These are phyloP conservation scores for Aureobasidium mangrovei DNA, from an alignment of 2,329 filamentous ascomycete genomes.

Conservation along the genomic window DNA sequence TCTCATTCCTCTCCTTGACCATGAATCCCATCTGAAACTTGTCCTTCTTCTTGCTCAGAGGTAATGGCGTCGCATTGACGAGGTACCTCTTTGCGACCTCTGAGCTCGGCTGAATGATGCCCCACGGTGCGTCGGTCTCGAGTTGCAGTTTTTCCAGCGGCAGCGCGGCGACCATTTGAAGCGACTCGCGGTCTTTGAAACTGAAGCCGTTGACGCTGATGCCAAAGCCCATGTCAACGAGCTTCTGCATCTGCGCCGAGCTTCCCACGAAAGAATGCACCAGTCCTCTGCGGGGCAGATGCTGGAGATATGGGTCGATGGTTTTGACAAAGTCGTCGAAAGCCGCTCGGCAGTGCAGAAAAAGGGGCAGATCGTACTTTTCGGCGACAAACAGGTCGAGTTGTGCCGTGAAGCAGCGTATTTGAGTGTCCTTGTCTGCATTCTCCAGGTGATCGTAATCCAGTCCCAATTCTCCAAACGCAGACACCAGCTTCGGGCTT, in stretches of 20 bases:
- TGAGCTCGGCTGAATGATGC: constrained; percentile 30
- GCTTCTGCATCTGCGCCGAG: constrained; percentile 31
- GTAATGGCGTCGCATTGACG: constrained; percentile 30
- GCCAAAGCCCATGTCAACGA: constrained; percentile 33
- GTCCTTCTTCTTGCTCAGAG: constrained; percentile 40
- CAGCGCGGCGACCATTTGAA: constrained; percentile 36
- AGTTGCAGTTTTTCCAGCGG: constrained; percentile 37
- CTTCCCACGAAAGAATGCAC: constrained; percentile 36
- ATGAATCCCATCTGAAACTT: constrained; percentile 37
- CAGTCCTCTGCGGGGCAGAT: constrained; percentile 30
- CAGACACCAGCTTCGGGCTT: constrained; percentile 28
- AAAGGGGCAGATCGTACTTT: constrained; percentile 31
- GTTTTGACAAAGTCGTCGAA: constrained; percentile 37
- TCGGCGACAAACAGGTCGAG: constrained; percentile 32
- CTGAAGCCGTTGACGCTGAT: constrained; percentile 45
- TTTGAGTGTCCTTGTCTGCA: constrained; percentile 35
- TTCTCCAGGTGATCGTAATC: constrained; percentile 42
- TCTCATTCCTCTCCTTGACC: constrained; percentile 46
- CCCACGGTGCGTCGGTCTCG: constrained; percentile 44
- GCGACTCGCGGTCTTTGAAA: constrained; percentile 31
- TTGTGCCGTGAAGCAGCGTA: constrained; percentile 34
- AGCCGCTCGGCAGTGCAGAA: constrained; percentile 35
- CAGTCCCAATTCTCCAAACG: constrained; percentile 43
- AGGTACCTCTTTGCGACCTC: constrained; percentile 37
- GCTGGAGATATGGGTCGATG: constrained; percentile 32